These are phyloP conservation scores for Grammothele lineata DNA, from an alignment of 768 basidiomycete species.

Conservation along the genomic window DNA sequence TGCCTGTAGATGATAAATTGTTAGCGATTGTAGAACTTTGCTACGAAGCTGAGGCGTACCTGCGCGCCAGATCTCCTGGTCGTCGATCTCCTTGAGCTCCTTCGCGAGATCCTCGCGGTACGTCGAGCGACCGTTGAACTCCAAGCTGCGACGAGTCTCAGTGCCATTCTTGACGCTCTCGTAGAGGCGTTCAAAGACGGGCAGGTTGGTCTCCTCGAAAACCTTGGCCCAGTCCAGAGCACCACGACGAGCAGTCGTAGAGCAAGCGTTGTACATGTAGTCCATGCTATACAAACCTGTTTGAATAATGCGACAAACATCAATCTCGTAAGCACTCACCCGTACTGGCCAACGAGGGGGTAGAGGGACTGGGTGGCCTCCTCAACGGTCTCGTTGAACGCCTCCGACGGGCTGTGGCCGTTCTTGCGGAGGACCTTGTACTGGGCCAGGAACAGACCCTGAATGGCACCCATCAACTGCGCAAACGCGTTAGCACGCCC, in stretches of 20 bases:
- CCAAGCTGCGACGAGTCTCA: slow-evolving; percentile 94
- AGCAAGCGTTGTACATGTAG: slow-evolving; percentile 99
- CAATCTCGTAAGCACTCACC: slow-evolving; percentile 43
- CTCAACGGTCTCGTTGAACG: slow-evolving; percentile 99
- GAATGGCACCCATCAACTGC: slow-evolving; percentile 95
- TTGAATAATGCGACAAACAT: background rate
- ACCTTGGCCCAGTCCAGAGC: slow-evolving; percentile 99
- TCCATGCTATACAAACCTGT: slow-evolving; percentile 81
- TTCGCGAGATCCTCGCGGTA: slow-evolving; percentile 91
- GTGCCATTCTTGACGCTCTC: slow-evolving; percentile 92
- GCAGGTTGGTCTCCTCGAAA: slow-evolving; percentile 91
- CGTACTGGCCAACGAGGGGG: slow-evolving; percentile 93
- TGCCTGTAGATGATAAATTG: slow-evolving; percentile 43
- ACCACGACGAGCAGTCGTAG: slow-evolving; percentile 97
- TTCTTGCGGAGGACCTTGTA: slow-evolving; percentile 97
- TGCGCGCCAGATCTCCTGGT: slow-evolving; percentile 98
- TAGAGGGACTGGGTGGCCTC: slow-evolving; percentile 99
- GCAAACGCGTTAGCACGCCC: slow-evolving; percentile 2
- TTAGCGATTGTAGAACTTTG: too few species aligned
- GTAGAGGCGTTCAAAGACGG: slow-evolving; percentile 94
- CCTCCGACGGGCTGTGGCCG: slow-evolving; percentile 95
- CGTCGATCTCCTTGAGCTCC: slow-evolving; percentile 92
- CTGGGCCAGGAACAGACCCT: slow-evolving; percentile 99
- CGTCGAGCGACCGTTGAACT: slow-evolving; percentile 89
- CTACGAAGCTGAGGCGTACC: too few species aligned